phyloP scores from a whole-genome alignment of 495 filamentous ascomycete species.

The Haplographium delicatum region DNA sequence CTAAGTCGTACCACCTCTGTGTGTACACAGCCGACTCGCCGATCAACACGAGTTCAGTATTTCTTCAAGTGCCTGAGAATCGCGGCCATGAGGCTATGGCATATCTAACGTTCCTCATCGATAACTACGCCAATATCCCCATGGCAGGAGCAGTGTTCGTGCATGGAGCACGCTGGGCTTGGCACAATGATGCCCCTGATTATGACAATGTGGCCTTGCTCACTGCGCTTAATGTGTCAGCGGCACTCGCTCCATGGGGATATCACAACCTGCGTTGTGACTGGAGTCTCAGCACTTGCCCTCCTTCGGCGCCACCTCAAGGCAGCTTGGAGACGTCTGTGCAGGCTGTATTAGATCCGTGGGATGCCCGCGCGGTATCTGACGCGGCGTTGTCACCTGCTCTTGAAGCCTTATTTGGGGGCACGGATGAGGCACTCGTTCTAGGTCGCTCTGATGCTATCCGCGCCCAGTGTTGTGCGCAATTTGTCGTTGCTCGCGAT shows the following conservation, averaged over 20 bases:
- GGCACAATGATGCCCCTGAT: slow-evolving; percentile 43
- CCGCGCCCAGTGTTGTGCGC: slow-evolving; percentile 56
- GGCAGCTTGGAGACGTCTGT: slow-evolving; percentile 28
- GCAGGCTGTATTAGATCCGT: slow-evolving; percentile 47
- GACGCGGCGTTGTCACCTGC: slow-evolving; percentile 43
- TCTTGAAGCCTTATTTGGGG: slow-evolving; percentile 36
- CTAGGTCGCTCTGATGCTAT: slow-evolving; percentile 4
- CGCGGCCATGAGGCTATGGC: slow-evolving; percentile 47
- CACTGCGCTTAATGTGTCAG: slow-evolving; percentile 1
- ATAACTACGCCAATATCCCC: slow-evolving; percentile 45
- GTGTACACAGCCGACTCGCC: slow-evolving; percentile 63
- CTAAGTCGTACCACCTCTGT: slow-evolving; percentile 11
- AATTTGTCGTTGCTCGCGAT: slow-evolving; percentile 59
- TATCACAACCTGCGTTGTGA: slow-evolving; percentile 35
- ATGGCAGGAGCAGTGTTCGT: slow-evolving; percentile 39
- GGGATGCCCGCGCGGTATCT: slow-evolving; percentile 31
- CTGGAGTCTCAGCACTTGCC: slow-evolving; percentile 31
- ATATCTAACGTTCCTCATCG: slow-evolving; percentile 48
- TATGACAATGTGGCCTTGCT: slow-evolving; percentile 18
- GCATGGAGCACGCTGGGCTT: slow-evolving; percentile 36
- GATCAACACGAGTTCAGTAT: not conserved
- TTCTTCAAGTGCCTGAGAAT: slow-evolving; percentile 20
- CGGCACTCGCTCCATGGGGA: slow-evolving; percentile 20
- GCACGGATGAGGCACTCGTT: not conserved
- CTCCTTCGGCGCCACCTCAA: not conserved